Base-by-base conservation (phyloP, 176 grass and related monocot genomes). In the Aegilops longissima region DNA sequence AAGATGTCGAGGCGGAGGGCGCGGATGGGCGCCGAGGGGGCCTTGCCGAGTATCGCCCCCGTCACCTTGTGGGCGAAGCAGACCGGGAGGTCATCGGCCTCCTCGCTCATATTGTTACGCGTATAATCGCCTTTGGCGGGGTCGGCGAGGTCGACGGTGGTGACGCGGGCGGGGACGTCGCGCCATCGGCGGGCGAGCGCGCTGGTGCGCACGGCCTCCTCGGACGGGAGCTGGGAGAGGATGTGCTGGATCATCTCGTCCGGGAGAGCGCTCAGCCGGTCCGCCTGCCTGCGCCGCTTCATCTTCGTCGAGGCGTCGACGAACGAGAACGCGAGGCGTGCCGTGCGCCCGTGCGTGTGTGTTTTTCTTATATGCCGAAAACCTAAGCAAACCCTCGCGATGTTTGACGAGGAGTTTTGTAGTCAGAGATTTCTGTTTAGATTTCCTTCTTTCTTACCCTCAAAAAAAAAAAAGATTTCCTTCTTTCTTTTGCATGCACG, bases 61-160 rank as follows among this genome's bases (percentile, higher is more conserved):
- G 63, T 68, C 17, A 82, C 39, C 80, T 54, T 21, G 12, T 82
- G 61, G 38, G 24, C 61, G 39, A 81, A 80, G 78, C 78, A 47
- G 23, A 66, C 14, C 58, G 8, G 12, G 17, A 40, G 35, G 11
- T 25, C 27, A 27, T 27, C 5, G 12, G 5, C 13, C 13, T 44
- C 40, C 40, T 44, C 49, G 5, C 13, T 52, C 49, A 52, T 52
- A 17, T 17, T 6, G 49, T 52, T 5, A 52, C 49, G 49, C 49
- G 4, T 0, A 56, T 18, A 7, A 58, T 3, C 10, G 70, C 31
- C 54, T 6, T 2, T 9, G 16, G 33, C 21, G 8, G 42, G 7
- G 47, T 77, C 80, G 65, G 52, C 12, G 21, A 70, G 44, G 30
- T 35, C 17, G 66, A 84, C 12, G 25, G 63, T 27, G 54, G 82